Evolutionary conservation across 2,329 filamentous ascomycete genomes (phyloP), one percentile per base, ranked within the genome.

Genomic region (Graphiopsis chlorocephala): DNA sequence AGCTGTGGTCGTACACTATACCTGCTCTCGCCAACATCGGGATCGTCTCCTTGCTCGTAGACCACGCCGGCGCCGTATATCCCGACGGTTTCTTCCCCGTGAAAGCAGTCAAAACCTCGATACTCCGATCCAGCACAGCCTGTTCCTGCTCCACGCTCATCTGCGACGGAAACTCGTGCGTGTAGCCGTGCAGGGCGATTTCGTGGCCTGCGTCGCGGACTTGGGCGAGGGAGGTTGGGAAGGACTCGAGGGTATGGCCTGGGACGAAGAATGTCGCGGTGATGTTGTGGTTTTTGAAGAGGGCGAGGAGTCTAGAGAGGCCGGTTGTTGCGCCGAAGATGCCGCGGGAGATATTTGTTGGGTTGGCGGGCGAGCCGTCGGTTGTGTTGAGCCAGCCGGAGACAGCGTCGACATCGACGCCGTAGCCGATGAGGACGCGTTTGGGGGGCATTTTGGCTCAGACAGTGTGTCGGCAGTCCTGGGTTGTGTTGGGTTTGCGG

Each of bases 171-270:
- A 74, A 77, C 63, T 81, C 78, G 67, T 80, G 75, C 20, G 75
- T 78, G 67, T 79, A 78, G 23, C 79, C 78, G 68, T 81, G 75
- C 17, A 80, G 69, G 2, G 75, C 78, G 28, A 81, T 74, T 61
- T 80, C 79, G 64, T 81, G 79, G 1, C 78, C 79, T 5, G 72
- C 72, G 63, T 80, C 78, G 6, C 77, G 68, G 35, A 81, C 74
- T 71, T 78, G 80, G 33, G 77, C 80, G 61, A 83, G 75, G 70
- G 81, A 81, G 26, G 77, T 75, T 0, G 81, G 84, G 70, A 85
- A 81, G 0, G 78, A 80, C 63, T 83, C 81, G 6, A 84, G 69
- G 2, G 80, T 73, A 67, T 81, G 79, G 3, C 74, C 78, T 14
- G 78, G 79, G 8, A 64, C 75, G 69, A 79, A 80, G 75, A 77